Base-by-base conservation (phyloP, 441 rosid species). In the Lepidium campestre region DNA sequence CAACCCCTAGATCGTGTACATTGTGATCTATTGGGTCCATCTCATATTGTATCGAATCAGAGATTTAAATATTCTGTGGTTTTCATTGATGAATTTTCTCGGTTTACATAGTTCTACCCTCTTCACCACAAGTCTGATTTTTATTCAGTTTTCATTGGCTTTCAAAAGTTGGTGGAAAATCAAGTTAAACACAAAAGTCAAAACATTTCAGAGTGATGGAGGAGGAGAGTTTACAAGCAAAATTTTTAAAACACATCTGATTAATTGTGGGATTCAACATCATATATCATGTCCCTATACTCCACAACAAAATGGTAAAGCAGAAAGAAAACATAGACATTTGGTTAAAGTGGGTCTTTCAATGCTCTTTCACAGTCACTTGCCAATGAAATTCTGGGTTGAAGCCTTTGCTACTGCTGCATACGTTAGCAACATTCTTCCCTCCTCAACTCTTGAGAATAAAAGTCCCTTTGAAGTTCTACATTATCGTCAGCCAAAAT, bases 181-280 rank as follows among this genome's bases (percentile, higher is more conserved):
- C 15, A 47, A 47, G 1, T 1, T 47, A 0, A 20, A 11, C 5
- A 1, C 25, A 1, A 44, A 44, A 0, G 19, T 44, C 1, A 19
- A 6, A 6, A n/a, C 11, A 0, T 46, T 20, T 46, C 29, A 44
- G 1, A 44, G 23, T 4, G 23, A 44, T 45, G 27, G 27, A 19
- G 7, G 23, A 0, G 18, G 44, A 0, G 9, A 39, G 2, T 39
- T 39, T 2, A 39, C 42, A 40, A 39, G 3, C 9, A 39, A n/a
- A 1, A 13, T 0, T 5, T 1, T 39, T 0, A 39, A 39, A 0
- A 6, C 3, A n/a, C 44, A 39, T 1, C n/a, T 39, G 1, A n/a
- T 0, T 0, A 9, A 39, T 1, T 2, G 6, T n/a, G 44, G 44
- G 0, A 39, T n/a, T 0, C 44, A 39, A 0, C 44, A 39, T 1